phyloP scores from a whole-genome alignment of 129 eudicot genomes.

The Centaurea solstitialis region DNA sequence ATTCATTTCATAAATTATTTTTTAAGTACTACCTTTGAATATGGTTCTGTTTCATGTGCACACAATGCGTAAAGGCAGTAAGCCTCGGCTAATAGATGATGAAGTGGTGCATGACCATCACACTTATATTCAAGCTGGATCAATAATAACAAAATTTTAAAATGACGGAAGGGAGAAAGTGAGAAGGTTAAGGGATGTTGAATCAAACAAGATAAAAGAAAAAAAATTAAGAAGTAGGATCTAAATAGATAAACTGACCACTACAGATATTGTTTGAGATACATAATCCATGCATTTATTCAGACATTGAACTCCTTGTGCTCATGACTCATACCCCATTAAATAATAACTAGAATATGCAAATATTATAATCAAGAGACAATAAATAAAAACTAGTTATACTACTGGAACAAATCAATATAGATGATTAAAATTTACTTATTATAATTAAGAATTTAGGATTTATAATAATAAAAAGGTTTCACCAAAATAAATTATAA shows the following conservation, averaged over 20 bases:
- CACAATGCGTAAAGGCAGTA: conserved; percentile 55
- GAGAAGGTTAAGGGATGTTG: not conserved
- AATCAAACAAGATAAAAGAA: not conserved
- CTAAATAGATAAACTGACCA: conserved; percentile 39
- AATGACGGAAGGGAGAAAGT: not conserved
- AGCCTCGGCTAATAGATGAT: conserved; percentile 44
- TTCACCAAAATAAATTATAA: no score
- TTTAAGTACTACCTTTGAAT: conserved; percentile 42
- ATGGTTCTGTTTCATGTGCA: conserved; percentile 42
- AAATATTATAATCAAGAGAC: no score
- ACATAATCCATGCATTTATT: conserved; percentile 48
- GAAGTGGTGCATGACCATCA: conserved; percentile 23
- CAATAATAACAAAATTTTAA: conserved; percentile 13
- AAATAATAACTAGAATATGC: no score
- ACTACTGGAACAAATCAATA: no score
- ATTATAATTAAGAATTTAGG: no score
- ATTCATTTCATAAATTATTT: conserved; percentile 15
- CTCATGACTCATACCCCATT: conserved; percentile 50
- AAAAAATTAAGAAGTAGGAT: not conserved
- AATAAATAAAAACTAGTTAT: no score
- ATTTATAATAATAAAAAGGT: no score
- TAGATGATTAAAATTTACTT: no score
- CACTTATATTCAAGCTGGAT: conserved; percentile 32
- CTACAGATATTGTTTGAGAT: conserved; percentile 39
- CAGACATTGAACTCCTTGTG: conserved; percentile 39